These are phyloP conservation scores for Notholithocarpus densiflorus DNA, from an alignment of 306 rosid species.

Conservation along the genomic window DNA sequence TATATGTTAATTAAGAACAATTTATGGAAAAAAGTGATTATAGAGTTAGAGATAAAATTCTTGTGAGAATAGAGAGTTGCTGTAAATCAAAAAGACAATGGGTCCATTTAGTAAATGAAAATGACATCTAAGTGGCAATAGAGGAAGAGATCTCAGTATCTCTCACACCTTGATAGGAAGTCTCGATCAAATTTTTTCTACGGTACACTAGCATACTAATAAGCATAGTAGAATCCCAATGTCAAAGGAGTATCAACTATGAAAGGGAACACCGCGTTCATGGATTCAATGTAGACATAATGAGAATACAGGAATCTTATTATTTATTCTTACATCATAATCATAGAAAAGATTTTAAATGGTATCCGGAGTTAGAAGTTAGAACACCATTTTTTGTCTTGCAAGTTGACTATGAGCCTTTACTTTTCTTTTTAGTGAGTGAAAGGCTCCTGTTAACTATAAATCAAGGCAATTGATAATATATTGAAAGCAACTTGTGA, in stretches of 20 bases:
- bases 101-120: neutral
- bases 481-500: no score
- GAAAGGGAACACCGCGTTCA: slow-evolving; percentile 34
- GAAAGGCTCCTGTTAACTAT: no score
- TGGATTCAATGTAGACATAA: slow-evolving; percentile 41
- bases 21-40: neutral
- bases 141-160: neutral
- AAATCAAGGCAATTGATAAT: no score
- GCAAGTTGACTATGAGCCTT: slow-evolving; percentile 17
- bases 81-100: neutral
- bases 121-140: slow-evolving; percentile 15
- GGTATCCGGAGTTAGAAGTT: neutral
- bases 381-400: slow-evolving; percentile 4
- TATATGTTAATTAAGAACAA: neutral
- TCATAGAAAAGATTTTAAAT: neutral
- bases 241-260: slow-evolving; percentile 24
- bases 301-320: slow-evolving; percentile 28
- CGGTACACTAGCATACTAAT: slow-evolving; percentile 4
- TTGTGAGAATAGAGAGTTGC: no score
- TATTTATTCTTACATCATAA: neutral
- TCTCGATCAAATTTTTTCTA: neutral
- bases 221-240: neutral
- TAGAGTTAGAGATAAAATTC: neutral
- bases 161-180: slow-evolving; percentile 7
- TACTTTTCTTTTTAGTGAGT: neutral